Evolutionary conservation across 2,329 filamentous ascomycete genomes (phyloP).

Genomic region (Dothistroma pini): DNA sequence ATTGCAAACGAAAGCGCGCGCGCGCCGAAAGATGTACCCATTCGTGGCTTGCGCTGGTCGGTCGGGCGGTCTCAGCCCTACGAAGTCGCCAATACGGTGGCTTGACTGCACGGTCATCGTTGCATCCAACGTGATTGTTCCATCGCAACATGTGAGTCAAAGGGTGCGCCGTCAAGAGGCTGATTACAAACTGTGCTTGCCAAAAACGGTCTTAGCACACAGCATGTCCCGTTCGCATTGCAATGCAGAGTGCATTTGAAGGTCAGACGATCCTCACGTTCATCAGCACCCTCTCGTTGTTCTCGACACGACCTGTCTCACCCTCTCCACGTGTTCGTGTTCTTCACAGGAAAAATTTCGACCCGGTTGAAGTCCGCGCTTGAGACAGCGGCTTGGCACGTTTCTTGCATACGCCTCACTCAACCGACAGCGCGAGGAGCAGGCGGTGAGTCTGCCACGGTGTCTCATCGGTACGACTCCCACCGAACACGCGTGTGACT

Average conservation of each 20-base stretch:
- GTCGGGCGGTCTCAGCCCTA: neutral
- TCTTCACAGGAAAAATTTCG: neutral
- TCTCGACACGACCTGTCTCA: neutral
- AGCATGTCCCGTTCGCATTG: neutral
- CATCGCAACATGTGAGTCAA: conserved; percentile 7
- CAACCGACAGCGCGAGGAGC: neutral
- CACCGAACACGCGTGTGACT: conserved; percentile 1
- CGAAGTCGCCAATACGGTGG: neutral
- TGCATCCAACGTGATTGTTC: neutral
- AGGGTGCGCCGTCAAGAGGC: neutral
- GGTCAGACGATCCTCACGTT: neutral
- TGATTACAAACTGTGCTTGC: conserved; percentile 12
- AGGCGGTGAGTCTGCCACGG: neutral
- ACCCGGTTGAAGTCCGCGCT: neutral
- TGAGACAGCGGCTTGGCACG: neutral
- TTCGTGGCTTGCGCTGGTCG: neutral
- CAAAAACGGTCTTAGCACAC: neutral
- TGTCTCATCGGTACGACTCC: conserved; percentile 1
- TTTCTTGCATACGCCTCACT: neutral
- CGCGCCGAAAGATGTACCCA: neutral
- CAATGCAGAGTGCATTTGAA: neutral
- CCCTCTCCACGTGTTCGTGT: neutral
- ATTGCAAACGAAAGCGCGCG: neutral
- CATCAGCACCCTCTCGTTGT: neutral
- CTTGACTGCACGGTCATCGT: neutral